phyloP scores from a whole-genome alignment of 1,284 basidiomycete species.

The Leucoagaricus sp. region DNA sequence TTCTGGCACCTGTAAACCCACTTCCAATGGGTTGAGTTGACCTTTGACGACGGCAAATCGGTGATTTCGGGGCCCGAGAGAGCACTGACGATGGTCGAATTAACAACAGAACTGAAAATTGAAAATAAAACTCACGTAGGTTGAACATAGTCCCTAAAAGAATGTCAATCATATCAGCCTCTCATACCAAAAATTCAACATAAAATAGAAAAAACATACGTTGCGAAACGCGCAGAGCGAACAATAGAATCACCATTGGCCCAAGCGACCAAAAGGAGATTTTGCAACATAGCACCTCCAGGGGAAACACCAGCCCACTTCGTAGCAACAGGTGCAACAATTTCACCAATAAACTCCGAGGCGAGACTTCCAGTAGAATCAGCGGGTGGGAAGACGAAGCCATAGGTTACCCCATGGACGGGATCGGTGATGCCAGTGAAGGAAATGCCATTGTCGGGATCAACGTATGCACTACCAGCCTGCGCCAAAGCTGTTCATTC shows the following conservation, averaged over 20 bases:
- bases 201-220: constrained; percentile 38
- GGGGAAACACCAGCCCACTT: constrained; percentile 57
- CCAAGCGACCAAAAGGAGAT: constrained; percentile 61
- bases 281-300: constrained; percentile 55
- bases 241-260: constrained; percentile 55
- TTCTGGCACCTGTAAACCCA: constrained; percentile 59
- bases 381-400: constrained; percentile 50
- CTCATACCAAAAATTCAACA: not conserved
- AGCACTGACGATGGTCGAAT: not conserved
- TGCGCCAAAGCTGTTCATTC: constrained; percentile 41
- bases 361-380: constrained; percentile 26
- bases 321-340: constrained; percentile 53
- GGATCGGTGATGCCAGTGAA: constrained; percentile 55
- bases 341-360: constrained; percentile 61
- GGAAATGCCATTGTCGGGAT: constrained; percentile 54
- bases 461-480: constrained; percentile 40
- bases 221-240: constrained; percentile 51
- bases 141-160: constrained; percentile 4
- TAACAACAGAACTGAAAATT: too few relatives aligned
- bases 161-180: not conserved
- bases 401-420: constrained; percentile 50
- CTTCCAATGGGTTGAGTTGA: constrained; percentile 58
- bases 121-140: constrained; percentile 17
- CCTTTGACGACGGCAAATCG: constrained; percentile 39
- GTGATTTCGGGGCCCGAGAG: constrained; percentile 48